Evolutionary conservation across 2,329 filamentous ascomycete genomes (phyloP), one percentile per base, ranked within the genome.

Genomic region (Pseudonectria foliicola): DNA sequence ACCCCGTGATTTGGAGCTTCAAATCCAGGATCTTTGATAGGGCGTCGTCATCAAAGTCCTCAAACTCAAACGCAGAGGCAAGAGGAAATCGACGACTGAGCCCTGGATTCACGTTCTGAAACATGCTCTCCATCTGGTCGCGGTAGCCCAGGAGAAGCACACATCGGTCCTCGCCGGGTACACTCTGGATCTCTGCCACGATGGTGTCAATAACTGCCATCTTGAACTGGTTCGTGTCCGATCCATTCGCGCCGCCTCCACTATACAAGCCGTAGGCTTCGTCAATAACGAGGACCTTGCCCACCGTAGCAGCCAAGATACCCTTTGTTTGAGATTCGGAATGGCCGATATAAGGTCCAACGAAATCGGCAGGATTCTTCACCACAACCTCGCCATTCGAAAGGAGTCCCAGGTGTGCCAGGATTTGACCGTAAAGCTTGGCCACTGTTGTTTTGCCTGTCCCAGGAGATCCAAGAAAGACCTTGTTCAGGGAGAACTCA

Each of bases 251-350:
- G 1, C 48, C 55, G 3, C 55, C 53, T 1, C 62, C 63, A 2
- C 60, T 56, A 29, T 68, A 73, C 0, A 90, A 64, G 24, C 77
- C 76, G 43, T 90, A 89, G 0, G 84, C 84, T 51, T 92, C 85
- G 42, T 90, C 85, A 3, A 90, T 87, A 11, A 90, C 74, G 0
- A 90, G 68, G 0, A 89, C 82, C 44, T 89, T 90, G 0, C 85
- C 85, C 0, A 71, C 44, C 0, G 80, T 77, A 0, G 77, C 62
- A 0, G 73, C 75, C 0, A 90, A 64, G 6, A 89, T 87, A 0
- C 66, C 78, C 44, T 85, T 89, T 0, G 84, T 89, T 24, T 78
- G 75, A 2, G 70, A 64, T 53, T 90, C 84, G 0, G 84, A 88
- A 2, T 70, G 63, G 0, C 85, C 85, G 0, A 90, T 41, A 0